phyloP scores from a whole-genome alignment of 108 stramenopile genomes.

The Mediolabrus comicus region DNA sequence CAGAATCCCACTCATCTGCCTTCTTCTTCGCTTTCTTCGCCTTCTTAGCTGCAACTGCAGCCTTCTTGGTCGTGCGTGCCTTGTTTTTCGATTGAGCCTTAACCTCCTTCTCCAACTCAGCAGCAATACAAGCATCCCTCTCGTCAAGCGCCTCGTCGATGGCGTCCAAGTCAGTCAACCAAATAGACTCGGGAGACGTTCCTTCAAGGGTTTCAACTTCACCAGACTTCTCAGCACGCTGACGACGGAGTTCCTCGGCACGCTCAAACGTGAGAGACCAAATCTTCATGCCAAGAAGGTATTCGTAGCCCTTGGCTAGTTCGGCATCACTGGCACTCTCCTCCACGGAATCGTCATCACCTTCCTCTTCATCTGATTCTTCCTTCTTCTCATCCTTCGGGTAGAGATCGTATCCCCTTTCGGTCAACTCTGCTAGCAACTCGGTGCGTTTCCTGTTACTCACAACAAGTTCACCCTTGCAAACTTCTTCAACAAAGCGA shows the following conservation, averaged over 20 bases:
- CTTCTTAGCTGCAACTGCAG: constrained; percentile 29
- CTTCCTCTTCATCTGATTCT: constrained; percentile 39
- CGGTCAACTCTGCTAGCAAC: constrained; percentile 82
- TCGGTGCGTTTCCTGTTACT: constrained; percentile 91
- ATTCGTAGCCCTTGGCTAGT: constrained; percentile 95
- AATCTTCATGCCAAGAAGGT: constrained; percentile 97
- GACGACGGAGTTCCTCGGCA: constrained; percentile 82
- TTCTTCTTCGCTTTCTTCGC: constrained; percentile 53
- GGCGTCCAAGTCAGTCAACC: constrained; percentile 91
- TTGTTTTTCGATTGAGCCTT: constrained; percentile 59
- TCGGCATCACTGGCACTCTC: constrained; percentile 54
- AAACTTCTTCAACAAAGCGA: constrained; percentile 95
- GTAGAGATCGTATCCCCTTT: constrained; percentile 85
- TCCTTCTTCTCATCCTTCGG: constrained; percentile 51
- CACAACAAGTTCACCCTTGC: constrained; percentile 88
- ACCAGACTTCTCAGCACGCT: constrained; percentile 78
- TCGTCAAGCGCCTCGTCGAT: constrained; percentile 89
- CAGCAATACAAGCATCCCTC: constrained; percentile 55
- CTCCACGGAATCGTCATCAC: constrained; percentile 55
- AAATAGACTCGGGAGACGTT: constrained; percentile 83
- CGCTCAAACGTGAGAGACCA: constrained; percentile 97
- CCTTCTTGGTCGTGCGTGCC: constrained; percentile 38
- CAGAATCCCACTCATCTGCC: constrained; percentile 28
- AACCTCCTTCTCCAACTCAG: constrained; percentile 56
- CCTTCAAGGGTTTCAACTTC: constrained; percentile 79